These are phyloP conservation scores for Mucor mucedo DNA, from an alignment of 371 early-diverging fungal species.

Conservation along the genomic window DNA sequence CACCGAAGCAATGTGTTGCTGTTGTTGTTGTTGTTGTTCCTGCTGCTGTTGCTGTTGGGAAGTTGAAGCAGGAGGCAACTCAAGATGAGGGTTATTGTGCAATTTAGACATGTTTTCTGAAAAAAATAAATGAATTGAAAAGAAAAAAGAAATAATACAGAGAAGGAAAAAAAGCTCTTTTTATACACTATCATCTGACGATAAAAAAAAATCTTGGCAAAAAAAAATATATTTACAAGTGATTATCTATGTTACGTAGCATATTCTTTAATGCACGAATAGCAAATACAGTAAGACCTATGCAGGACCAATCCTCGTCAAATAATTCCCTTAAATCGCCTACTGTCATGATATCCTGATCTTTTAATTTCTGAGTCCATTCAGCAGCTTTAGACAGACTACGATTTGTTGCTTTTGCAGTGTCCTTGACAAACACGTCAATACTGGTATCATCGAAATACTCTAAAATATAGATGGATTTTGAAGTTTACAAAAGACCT, in stretches of 20 bases:
- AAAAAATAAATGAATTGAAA: not conserved
- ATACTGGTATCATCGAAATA: slow-evolving; percentile 60
- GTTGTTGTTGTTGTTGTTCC: not conserved
- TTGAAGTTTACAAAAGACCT: not conserved
- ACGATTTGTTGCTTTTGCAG: slow-evolving; percentile 65
- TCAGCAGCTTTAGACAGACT: slow-evolving; percentile 67
- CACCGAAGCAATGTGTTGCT: slow-evolving; percentile 3
- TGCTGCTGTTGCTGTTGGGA: slow-evolving; percentile 1
- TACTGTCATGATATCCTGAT: slow-evolving; percentile 79
- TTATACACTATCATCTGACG: not conserved
- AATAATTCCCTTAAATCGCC: slow-evolving; percentile 72
- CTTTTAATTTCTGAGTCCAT: slow-evolving; percentile 66
- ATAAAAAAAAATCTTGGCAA: slow-evolving; percentile 1
- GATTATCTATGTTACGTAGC: slow-evolving; percentile 13
- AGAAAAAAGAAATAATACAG: not conserved
- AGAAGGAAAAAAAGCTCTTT: not conserved
- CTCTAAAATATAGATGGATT: slow-evolving; percentile 31
- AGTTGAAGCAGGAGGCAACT: slow-evolving; percentile 8
- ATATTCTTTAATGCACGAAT: slow-evolving; percentile 77
- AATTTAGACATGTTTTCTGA: slow-evolving; percentile 4
- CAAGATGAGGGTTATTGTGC: slow-evolving; percentile 14
- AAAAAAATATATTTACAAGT: not conserved
- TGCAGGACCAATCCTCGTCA: slow-evolving; percentile 73
- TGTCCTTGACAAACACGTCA: slow-evolving; percentile 69
- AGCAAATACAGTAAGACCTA: slow-evolving; percentile 84